A percentile compares a stretch with the other conserved stretches of the same genome.
Conservation (phyloP, 2,329 filamentous ascomycete species). For the Lachnellula cervina region DNA sequence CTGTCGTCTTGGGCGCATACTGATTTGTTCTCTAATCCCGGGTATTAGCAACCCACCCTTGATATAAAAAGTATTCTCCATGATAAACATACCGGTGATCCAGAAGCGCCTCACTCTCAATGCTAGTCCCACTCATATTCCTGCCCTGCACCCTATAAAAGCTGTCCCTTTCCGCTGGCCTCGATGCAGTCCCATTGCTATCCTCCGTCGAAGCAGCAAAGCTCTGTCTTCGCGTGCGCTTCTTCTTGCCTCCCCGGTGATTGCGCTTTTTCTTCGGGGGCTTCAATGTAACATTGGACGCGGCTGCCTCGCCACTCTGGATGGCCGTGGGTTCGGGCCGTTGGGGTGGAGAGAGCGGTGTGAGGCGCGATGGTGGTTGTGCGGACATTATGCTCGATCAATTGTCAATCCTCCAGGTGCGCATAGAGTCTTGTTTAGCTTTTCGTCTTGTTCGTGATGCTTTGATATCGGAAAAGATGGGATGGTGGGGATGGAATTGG, state of each 20-base stretch:
- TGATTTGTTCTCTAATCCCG: conserved; percentile 33
- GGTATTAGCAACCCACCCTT: conserved; percentile 6
- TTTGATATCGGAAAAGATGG: too few species aligned
- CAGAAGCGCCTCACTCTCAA: conserved; percentile 82
- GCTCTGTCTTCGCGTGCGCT: conserved; percentile 70
- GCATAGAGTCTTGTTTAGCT: too few species aligned
- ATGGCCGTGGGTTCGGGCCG: conserved; percentile 25
- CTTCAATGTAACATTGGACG: conserved; percentile 16
- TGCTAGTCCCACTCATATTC: conserved; percentile 75
- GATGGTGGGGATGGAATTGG: too few species aligned
- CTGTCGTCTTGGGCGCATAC: conserved; percentile 59
- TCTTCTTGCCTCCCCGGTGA: conserved; percentile 74
- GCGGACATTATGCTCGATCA: conserved; percentile 15
- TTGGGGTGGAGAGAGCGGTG: conserved; percentile 6
- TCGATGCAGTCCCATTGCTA: conserved; percentile 24
- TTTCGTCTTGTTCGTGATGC: too few species aligned
- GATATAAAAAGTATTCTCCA: background rate
- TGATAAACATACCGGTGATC: conserved; percentile 66
- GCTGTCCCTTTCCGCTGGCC: conserved; percentile 29
- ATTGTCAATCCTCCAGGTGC: too few species aligned
- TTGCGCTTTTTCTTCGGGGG: conserved; percentile 58
- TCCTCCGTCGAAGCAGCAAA: conserved; percentile 63
- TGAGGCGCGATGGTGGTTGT: conserved; percentile 14
- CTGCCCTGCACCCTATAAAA: conserved; percentile 47
- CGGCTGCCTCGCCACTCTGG: conserved; percentile 12